These are phyloP conservation scores for Talaromyces sp. DNA, from an alignment of 2,329 filamentous ascomycete genomes.

Conservation along the genomic window DNA sequence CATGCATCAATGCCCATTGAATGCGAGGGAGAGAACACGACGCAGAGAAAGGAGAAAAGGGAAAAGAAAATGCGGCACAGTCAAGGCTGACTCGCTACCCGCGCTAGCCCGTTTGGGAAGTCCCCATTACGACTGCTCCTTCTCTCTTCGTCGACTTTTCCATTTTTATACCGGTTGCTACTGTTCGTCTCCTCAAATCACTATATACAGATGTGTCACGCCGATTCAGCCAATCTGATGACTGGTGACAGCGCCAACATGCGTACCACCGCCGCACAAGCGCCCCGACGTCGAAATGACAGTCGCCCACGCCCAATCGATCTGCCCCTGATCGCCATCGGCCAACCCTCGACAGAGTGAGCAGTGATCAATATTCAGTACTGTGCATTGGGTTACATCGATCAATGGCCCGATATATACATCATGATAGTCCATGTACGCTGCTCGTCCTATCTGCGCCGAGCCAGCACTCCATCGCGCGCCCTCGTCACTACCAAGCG, in stretches of 20 bases:
- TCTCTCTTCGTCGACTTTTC: not conserved
- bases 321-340: not conserved
- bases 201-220: not conserved
- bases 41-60: not conserved
- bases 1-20: not conserved
- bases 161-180: not conserved
- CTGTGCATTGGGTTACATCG: not conserved
- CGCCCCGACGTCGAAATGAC: not conserved
- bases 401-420: not conserved
- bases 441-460: not conserved
- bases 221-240: not conserved
- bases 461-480: not conserved
- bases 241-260: not conserved
- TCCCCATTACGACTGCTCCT: not conserved
- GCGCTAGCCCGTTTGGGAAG: not conserved
- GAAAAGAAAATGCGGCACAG: not conserved
- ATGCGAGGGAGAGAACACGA: too few relatives aligned
- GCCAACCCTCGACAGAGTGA: not conserved
- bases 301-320: not conserved
- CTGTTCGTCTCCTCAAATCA: not conserved
- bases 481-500: not conserved
- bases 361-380: not conserved
- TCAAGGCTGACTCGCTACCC: not conserved
- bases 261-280: not conserved
- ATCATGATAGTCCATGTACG: not conserved